Conservation (phyloP, 2,329 filamentous ascomycete species). For the Fusarium luffae region DNA sequence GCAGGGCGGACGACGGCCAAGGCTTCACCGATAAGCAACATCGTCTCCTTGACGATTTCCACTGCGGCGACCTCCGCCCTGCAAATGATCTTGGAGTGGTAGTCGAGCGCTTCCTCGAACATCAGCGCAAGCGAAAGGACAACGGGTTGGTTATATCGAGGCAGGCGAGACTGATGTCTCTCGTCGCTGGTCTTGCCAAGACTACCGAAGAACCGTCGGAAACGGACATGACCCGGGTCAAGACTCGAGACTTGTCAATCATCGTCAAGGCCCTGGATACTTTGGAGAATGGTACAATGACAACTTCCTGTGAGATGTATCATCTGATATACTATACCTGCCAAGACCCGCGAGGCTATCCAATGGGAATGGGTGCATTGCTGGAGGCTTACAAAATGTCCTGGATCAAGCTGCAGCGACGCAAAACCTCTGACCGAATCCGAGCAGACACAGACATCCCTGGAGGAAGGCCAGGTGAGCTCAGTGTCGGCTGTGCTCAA, state of each 20-base stretch:
- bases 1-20: not conserved
- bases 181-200: not conserved
- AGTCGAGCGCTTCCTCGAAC: not conserved
- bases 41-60: not conserved
- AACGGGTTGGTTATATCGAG: fast-evolving
- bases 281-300: not conserved
- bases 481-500: too few species aligned
- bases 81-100: not conserved
- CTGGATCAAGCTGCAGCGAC: not conserved
- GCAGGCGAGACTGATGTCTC: not conserved
- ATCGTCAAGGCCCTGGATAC: not conserved
- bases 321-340: not conserved
- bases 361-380: not conserved
- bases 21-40: not conserved
- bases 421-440: fast-evolving
- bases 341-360: fast-evolving
- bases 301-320: not conserved
- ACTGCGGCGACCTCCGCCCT: not conserved
- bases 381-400: not conserved
- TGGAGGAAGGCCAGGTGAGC: not conserved
- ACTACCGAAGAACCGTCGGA: fast-evolving
- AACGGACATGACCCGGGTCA: not conserved
- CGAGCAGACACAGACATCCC: fast-evolving
- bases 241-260: not conserved
- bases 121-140: not conserved